These are phyloP conservation scores for Choanephora cucurbitarum DNA, from an alignment of 371 early-diverging fungal genomes.

Conservation along the genomic window DNA sequence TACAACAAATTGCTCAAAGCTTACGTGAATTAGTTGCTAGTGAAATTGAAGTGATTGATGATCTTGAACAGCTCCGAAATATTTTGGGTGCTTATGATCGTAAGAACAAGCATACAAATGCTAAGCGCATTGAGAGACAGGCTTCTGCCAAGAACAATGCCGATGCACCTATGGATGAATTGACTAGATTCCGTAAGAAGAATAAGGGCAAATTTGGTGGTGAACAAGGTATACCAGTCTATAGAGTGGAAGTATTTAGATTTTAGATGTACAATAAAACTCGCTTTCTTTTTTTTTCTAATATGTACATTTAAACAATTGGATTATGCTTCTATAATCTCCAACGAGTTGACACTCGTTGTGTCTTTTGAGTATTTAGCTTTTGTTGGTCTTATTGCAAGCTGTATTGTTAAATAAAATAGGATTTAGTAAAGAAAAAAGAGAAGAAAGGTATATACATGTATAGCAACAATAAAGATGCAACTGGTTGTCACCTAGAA, in stretches of 20 bases:
- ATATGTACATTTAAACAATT: too few species aligned
- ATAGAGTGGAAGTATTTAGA: slow-evolving; percentile 63
- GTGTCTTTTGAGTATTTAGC: too few species aligned
- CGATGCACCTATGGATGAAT: slow-evolving; percentile 35
- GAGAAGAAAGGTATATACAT: too few species aligned
- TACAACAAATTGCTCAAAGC: slow-evolving; percentile 46
- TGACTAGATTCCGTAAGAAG: slow-evolving; percentile 41
- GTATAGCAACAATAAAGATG: too few species aligned
- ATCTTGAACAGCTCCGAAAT: slow-evolving; percentile 53
- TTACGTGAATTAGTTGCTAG: slow-evolving; percentile 42
- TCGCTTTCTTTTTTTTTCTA: not conserved
- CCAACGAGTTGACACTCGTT: too few species aligned
- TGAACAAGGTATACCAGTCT: slow-evolving; percentile 60
- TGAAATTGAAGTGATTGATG: slow-evolving; percentile 43
- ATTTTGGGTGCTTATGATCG: slow-evolving; percentile 56
- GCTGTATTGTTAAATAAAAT: too few species aligned
- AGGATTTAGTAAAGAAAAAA: too few species aligned
- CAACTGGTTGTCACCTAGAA: too few species aligned
- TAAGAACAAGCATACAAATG: slow-evolving; percentile 35
- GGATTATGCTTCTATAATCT: too few species aligned
- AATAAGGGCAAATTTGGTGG: slow-evolving; percentile 55
- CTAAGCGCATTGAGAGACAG: slow-evolving; percentile 15
- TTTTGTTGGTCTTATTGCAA: too few species aligned
- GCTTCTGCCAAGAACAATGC: slow-evolving; percentile 8
- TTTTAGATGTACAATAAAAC: slow-evolving; percentile 32